These are phyloP conservation scores for Pezicula radicicola DNA, from an alignment of 2,329 filamentous ascomycete species.

Conservation along the genomic window DNA sequence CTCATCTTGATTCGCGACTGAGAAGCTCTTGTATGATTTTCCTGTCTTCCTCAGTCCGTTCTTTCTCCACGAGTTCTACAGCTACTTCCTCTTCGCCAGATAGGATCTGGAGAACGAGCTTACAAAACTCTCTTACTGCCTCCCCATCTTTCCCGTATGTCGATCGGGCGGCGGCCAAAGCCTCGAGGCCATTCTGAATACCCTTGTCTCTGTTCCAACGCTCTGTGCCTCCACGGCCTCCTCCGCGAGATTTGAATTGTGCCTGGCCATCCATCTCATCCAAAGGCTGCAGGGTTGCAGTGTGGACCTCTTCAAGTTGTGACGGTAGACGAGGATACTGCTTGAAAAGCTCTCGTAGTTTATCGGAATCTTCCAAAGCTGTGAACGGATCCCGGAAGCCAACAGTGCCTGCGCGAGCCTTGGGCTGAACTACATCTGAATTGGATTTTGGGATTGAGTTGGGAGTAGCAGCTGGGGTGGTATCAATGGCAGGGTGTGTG, in stretches of 20 bases:
- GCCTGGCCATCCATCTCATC: neutral
- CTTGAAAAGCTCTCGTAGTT: conserved; percentile 47
- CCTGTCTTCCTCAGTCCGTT: conserved; percentile 42
- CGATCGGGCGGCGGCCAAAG: conserved; percentile 47
- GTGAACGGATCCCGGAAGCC: conserved; percentile 42
- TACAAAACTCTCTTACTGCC: conserved; percentile 57
- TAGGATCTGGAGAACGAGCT: conserved; percentile 50
- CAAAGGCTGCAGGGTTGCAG: conserved; percentile 44
- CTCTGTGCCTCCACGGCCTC: conserved; percentile 1
- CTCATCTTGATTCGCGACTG: conserved; percentile 34
- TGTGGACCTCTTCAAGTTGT: conserved; percentile 46
- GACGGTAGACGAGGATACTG: conserved; percentile 48
- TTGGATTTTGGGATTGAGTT: conserved; percentile 7
- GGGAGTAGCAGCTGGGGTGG: conserved; percentile 10
- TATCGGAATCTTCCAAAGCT: conserved; percentile 46
- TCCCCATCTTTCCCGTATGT: conserved; percentile 53
- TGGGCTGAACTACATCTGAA: neutral
- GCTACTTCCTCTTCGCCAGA: conserved; percentile 24
- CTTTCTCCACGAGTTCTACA: conserved; percentile 38
- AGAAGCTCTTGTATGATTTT: conserved; percentile 48
- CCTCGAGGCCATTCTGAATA: conserved; percentile 51
- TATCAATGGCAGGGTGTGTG: conserved; percentile 19
- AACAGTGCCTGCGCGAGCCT: conserved; percentile 20
- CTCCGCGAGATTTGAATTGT: conserved; percentile 7
- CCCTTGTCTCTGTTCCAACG: conserved; percentile 58